Evolutionary conservation across 2,329 filamentous ascomycete species (phyloP).

Genomic region (Cladophialophora exuberans): DNA sequence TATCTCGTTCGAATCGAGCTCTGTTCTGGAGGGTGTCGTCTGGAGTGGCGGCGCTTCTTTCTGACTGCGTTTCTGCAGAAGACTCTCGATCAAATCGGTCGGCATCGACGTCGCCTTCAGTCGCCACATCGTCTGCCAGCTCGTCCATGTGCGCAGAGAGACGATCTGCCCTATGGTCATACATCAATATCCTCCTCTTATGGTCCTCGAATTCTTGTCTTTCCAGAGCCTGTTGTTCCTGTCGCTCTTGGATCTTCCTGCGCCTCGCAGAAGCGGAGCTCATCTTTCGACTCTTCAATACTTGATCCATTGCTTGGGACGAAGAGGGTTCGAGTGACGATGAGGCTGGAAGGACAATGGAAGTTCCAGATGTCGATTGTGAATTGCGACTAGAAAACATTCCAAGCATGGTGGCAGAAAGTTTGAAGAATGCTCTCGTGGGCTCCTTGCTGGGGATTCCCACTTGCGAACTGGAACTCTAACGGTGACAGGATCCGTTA

Average conservation of each 20-base stretch:
- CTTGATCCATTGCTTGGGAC: conserved; percentile 27
- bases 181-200: conserved; percentile 22
- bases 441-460: conserved; percentile 5
- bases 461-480: conserved; percentile 27
- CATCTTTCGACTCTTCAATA: conserved; percentile 24
- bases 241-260: conserved; percentile 28
- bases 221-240: conserved; percentile 21
- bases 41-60: conserved; percentile 24
- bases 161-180: conserved; percentile 17
- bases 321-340: neutral
- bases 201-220: conserved; percentile 14
- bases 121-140: neutral
- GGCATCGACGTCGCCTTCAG: conserved; percentile 10
- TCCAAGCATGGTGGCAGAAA: conserved; percentile 9
- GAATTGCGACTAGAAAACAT: conserved; percentile 8
- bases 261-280: conserved; percentile 29
- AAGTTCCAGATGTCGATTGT: conserved; percentile 2
- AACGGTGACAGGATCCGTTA: conserved; percentile 24
- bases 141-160: neutral
- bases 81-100: conserved; percentile 23
- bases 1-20: conserved; percentile 11
- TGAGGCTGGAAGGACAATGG: conserved; percentile 4
- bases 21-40: conserved; percentile 14
- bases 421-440: conserved; percentile 7
- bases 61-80: conserved; percentile 25